Base-by-base conservation (phyloP, 768 basidiomycete genomes). In the Lactarius sp. region DNA sequence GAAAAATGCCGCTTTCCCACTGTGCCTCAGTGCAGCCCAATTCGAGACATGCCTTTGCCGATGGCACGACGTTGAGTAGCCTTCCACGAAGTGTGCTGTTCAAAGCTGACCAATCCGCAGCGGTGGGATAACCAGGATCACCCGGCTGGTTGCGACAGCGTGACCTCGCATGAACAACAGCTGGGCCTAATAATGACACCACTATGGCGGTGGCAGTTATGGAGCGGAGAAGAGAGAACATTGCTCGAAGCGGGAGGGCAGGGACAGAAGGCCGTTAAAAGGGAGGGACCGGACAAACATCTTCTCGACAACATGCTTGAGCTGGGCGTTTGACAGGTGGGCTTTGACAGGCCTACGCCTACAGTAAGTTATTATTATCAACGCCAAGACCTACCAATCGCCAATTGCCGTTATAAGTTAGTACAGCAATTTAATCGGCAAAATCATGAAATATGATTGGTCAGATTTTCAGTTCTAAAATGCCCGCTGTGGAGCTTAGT, bases 131-230 rank as follows among this genome's bases (percentile, higher is more conserved):
- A 3, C 52, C 56, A 37, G 56, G 41, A n/a, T 65, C 57, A 27
- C 64, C 64, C n/a, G 67, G 67, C 36, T 68, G 60, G 47, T 61
- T 68, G 57, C 67, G 64, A 61, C 67, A 68, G 34, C 51, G 36
- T 1, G 56, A 68, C 36, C 51, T 14, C 1, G 62, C 51, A 8
- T 47, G 34, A 53, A 37, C 56, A 10, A 46, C 2, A 37, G 44
- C 8, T 31, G 56, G 36, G 13, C 51, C 27, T 2, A n/a, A 57
- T 39, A 50, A 13, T 18, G 39, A 54, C 16, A 37, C 27, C 13
- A 4, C 52, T 3, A 54, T 2, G 16, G 47, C 47, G 20, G 20
- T 6, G 10, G 36, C 20, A 10, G 47, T 18, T 14, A 64, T 16
- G n/a, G 31, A 42, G 33, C n/a, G 33, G 47, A 49, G 18, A 14